These are phyloP conservation scores for Blumeria hordei DNA, from an alignment of 2,329 filamentous ascomycete species.

Conservation along the genomic window DNA sequence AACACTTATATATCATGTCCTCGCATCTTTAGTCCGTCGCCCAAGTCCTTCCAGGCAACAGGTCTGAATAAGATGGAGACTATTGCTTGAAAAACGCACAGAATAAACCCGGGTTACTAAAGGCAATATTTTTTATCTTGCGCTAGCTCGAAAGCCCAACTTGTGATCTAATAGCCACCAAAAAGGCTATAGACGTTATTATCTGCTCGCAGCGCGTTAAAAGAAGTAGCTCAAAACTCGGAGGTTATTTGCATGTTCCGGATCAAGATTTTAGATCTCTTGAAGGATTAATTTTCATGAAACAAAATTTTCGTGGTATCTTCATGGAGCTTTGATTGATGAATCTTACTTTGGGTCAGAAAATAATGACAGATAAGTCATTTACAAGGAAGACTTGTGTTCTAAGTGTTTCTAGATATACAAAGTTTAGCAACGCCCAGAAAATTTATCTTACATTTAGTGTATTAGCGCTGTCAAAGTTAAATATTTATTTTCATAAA, in stretches of 20 bases:
- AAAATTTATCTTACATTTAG: too few species aligned
- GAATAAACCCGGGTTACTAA: slow-evolving; percentile 6
- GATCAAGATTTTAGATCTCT: too few species aligned
- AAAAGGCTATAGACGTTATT: slow-evolving; percentile 21
- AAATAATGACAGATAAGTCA: too few species aligned
- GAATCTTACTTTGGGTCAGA: background rate
- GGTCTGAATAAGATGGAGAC: slow-evolving; percentile 26
- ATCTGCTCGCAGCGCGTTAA: slow-evolving; percentile 26
- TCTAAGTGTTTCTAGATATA: too few species aligned
- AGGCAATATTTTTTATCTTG: slow-evolving; percentile 19
- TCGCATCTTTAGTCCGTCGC: slow-evolving; percentile 31
- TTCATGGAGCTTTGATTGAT: background rate
- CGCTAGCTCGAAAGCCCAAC: slow-evolving; percentile 20
- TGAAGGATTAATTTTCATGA: too few species aligned
- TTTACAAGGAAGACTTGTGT: too few species aligned
- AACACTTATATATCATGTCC: slow-evolving; percentile 17
- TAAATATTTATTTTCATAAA: too few species aligned
- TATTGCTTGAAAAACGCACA: slow-evolving; percentile 8
- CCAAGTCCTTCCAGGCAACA: slow-evolving; percentile 24
- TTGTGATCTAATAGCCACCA: slow-evolving; percentile 27
- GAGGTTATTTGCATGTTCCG: too few species aligned
- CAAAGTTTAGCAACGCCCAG: too few species aligned
- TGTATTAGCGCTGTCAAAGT: too few species aligned
- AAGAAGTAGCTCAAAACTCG: background rate
- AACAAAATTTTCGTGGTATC: too few species aligned